Base-by-base conservation (phyloP, 1,284 basidiomycete genomes). In the Melanopsichium pennsylvanicum region DNA sequence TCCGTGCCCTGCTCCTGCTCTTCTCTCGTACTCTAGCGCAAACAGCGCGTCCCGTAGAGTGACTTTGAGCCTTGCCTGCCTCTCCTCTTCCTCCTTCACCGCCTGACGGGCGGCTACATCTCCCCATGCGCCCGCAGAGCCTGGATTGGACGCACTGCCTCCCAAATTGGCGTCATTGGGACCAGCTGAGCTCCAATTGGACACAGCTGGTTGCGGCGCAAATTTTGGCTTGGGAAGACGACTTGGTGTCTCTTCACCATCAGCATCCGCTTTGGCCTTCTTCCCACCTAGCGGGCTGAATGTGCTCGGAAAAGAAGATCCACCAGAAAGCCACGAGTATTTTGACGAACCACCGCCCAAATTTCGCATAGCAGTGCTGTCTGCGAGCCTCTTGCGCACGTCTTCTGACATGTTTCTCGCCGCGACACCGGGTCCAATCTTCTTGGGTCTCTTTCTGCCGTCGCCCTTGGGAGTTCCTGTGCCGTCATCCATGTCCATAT, bases 351-450 rank as follows among this genome's bases (percentile, higher is more conserved):
- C 62, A 32, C 66, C 72, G 12, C 72, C 75, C 23, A 78, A 40
- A 29, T 75, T 70, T n/a, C 74, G 60, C 69, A 79, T 78, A 4
- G 78, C 77, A 10, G 78, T 80, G 44, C 75, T 79, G 47, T 80
- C 74, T 2, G 78, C 77, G 11, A 80, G 40, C 29, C 73, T 55
- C 54, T 76, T 76, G 12, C 75, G 70, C 39, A 79, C 73, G 26
- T 79, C 78, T 39, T 80, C 78, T 11, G 72, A 72, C 60, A 80
- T 71, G 50, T 79, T 80, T 34, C 73, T 63, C 2, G 74, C 75
- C 3, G 71, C 63, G 7, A 68, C 60, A 16, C 72, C 60, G 13
- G 57, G 57, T 2, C 72, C 70, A n/a, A 74, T 63, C 40, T 71
- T 69, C 36, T 75, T 77, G 31, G 56, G 56, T 26, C 54, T 66